Evolutionary conservation across 306 rosid species (phyloP).

Genomic region (Quercus cerris): DNA sequence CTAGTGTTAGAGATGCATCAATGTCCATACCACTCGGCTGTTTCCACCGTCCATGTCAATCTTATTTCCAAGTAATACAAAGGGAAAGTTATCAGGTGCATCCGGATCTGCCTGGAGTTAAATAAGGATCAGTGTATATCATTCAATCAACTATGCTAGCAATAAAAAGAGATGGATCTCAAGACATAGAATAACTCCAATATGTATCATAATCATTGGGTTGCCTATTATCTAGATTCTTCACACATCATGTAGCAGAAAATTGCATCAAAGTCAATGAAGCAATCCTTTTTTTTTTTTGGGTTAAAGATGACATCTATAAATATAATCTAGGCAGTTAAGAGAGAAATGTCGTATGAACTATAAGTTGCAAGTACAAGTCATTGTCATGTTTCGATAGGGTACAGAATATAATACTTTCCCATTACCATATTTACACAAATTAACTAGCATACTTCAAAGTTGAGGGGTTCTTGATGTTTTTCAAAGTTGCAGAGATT

Average conservation of each 20-base stretch:
- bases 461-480: not conserved
- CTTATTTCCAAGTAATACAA: constrained; percentile 77
- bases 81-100: constrained; percentile 61
- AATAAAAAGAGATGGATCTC: not conserved
- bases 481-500: not conserved
- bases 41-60: constrained; percentile 64
- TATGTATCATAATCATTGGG: not conserved
- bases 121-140: not conserved
- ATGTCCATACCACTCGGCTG: constrained; percentile 53
- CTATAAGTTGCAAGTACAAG: not conserved
- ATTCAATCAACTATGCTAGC: not conserved
- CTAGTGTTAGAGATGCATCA: not conserved
- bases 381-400: not conserved
- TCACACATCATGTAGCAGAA: not conserved
- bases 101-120: constrained; percentile 57
- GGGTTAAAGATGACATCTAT: not conserved
- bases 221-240: not conserved
- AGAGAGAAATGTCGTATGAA: not conserved
- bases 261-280: not conserved
- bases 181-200: not conserved
- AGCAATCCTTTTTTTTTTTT: not conserved
- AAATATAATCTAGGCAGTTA: not conserved
- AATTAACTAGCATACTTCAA: not conserved
- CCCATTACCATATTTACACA: not conserved
- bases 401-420: not conserved